A percentile compares a stretch with the other conserved stretches of the same genome.
Conservation (phyloP, 306 rosid genomes). For the Delonix regia region DNA sequence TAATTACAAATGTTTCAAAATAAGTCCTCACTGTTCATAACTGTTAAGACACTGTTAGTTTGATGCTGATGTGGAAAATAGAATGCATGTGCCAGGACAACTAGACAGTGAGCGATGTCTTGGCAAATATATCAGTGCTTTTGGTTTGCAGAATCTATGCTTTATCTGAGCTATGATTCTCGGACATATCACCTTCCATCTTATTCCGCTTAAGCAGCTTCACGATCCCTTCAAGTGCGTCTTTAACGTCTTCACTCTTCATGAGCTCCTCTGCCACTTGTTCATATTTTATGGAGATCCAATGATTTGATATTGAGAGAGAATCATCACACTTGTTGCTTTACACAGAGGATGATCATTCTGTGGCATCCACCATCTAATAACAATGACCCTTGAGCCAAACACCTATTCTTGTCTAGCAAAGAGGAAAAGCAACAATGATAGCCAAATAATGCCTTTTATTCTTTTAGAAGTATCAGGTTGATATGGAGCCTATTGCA, state of each 20-base stretch:
- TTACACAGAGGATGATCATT: constrained; percentile 32
- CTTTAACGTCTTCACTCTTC: constrained; percentile 63
- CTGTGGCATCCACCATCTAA: constrained; percentile 31
- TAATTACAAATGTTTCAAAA: too few species aligned
- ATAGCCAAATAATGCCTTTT: constrained; percentile 27
- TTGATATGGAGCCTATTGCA: background rate
- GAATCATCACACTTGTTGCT: constrained; percentile 18
- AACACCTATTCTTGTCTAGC: background rate
- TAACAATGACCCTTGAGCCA: constrained; percentile 19
- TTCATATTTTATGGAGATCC: background rate
- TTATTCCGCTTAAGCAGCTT: constrained; percentile 74
- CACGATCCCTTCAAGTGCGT: constrained; percentile 60
- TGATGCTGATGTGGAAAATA: too few species aligned
- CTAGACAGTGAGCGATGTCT: too few species aligned
- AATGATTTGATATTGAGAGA: background rate
- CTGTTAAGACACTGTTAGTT: too few species aligned
- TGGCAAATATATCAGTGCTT: too few species aligned
- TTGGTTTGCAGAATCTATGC: constrained; percentile 35
- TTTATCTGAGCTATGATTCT: constrained; percentile 37
- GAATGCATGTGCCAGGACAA: too few species aligned
- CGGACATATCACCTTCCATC: constrained; percentile 63
- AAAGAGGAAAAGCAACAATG: constrained; percentile 11
- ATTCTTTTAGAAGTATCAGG: background rate
- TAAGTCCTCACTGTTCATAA: too few species aligned
- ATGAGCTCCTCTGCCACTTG: constrained; percentile 81